Percentiles rank a stretch among this genome's conserved stretches.
These are phyloP conservation scores for Carex littledalei DNA, from an alignment of 176 grass and related monocot genomes.

Conservation along the genomic window DNA sequence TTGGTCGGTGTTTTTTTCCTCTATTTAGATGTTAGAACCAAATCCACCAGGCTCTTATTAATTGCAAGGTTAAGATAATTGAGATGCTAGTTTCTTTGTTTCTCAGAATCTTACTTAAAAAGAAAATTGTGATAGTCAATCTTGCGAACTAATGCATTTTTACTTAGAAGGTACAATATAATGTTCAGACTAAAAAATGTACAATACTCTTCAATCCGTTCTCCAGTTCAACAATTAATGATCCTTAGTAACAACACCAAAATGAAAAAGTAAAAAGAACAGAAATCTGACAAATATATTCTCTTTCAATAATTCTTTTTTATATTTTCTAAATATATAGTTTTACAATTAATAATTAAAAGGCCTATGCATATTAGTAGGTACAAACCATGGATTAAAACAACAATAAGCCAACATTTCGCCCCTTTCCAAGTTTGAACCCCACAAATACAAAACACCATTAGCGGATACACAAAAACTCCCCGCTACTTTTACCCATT, in stretches of 20 bases:
- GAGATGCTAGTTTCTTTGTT: neutral
- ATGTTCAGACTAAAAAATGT: neutral
- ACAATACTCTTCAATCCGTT: neutral
- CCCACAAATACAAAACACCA: neutral
- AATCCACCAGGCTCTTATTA: too few species aligned
- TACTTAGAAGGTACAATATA: neutral
- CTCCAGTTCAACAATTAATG: neutral
- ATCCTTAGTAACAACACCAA: neutral
- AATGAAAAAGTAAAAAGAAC: neutral
- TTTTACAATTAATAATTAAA: neutral
- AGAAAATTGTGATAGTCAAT: neutral
- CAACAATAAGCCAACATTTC: neutral
- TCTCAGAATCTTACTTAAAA: neutral
- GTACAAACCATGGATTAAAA: neutral
- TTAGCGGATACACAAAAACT: constrained; percentile 7
- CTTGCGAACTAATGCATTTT: neutral
- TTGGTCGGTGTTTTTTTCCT: too few species aligned
- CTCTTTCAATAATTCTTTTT: neutral
- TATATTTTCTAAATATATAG: neutral
- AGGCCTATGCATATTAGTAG: neutral
- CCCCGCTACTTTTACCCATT: constrained; percentile 4
- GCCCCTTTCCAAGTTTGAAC: neutral
- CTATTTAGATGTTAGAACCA: too few species aligned
- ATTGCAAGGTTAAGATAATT: too few species aligned
- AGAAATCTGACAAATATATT: neutral